These are phyloP conservation scores for Hypoxylon sp. DNA, from an alignment of 2,329 filamentous ascomycete genomes.

Conservation along the genomic window DNA sequence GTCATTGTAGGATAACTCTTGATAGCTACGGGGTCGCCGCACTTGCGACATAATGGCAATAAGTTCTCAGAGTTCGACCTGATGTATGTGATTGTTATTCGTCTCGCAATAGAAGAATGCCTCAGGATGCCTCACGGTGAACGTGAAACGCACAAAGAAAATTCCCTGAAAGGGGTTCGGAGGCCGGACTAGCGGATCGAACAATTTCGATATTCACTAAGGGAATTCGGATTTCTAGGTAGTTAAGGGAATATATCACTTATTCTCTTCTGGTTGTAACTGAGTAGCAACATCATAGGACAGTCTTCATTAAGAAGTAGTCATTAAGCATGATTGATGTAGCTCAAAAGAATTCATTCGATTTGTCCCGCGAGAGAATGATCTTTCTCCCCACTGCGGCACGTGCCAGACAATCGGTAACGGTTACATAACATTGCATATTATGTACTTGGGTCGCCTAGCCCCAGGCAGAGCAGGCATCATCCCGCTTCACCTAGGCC, in stretches of 20 bases:
- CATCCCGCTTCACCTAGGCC: conserved; percentile 19
- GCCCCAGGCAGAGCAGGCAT: conserved; percentile 7
- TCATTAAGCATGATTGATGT: background rate
- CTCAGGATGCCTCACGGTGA: background rate
- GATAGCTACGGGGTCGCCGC: background rate
- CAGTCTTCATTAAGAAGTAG: background rate
- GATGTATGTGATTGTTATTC: background rate
- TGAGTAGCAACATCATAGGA: background rate
- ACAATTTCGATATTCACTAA: background rate
- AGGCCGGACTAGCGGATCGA: background rate
- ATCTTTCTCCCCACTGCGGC: background rate
- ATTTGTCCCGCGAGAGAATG: background rate
- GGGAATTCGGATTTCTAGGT: background rate
- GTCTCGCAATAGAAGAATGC: background rate
- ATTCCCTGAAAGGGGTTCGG: conserved; percentile 1
- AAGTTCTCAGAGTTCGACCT: background rate
- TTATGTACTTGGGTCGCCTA: background rate
- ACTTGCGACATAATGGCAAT: background rate
- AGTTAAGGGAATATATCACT: background rate
- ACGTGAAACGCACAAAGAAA: conserved; percentile 16
- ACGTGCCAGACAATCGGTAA: conserved; percentile 11
- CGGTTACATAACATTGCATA: background rate
- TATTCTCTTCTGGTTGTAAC: background rate
- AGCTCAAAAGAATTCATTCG: background rate
- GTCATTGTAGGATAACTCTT: conserved; percentile 30